Conservation (phyloP, 2,329 filamentous ascomycete genomes). For the Colletotrichum chrysophilum region DNA sequence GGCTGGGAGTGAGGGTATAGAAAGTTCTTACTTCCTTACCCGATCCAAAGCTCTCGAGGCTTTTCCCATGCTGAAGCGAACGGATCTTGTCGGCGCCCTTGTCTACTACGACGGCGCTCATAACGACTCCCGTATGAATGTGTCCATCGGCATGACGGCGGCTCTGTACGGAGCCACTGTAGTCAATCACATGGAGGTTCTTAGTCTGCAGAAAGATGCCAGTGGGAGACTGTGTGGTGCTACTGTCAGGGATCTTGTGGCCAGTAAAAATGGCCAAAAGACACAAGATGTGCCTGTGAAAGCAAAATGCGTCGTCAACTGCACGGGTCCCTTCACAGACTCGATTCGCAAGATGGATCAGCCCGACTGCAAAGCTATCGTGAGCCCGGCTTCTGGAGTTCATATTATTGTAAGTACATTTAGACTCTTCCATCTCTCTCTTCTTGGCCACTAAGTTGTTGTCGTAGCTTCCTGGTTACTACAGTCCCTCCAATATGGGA, state of each 20-base stretch:
- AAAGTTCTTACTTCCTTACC: constrained; percentile 87
- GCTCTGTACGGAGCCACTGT: constrained; percentile 86
- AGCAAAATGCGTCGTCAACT: constrained; percentile 85
- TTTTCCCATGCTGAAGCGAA: constrained; percentile 87
- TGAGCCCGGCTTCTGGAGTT: constrained; percentile 83
- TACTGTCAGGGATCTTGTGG: constrained; percentile 72
- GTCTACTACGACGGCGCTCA: constrained; percentile 94
- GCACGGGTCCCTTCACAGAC: constrained; percentile 87
- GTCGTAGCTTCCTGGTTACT: constrained; percentile 76
- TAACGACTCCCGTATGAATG: constrained; percentile 93
- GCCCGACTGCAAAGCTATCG: constrained; percentile 73
- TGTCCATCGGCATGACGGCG: constrained; percentile 85
- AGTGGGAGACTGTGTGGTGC: constrained; percentile 78
- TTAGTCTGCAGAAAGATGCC: constrained; percentile 74
- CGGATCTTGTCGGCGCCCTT: constrained; percentile 78
- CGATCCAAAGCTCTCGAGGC: constrained; percentile 85
- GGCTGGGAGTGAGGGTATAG: constrained; percentile 85
- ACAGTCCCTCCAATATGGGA: constrained; percentile 84
- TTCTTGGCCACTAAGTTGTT: background rate
- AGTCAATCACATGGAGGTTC: constrained; percentile 85
- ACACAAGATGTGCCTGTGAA: constrained; percentile 71
- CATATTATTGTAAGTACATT: constrained; percentile 65
- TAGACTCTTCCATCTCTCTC: background rate
- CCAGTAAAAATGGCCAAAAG: constrained; percentile 67
- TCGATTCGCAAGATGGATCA: constrained; percentile 87